These are phyloP conservation scores for Fusarium sp. DNA, from an alignment of 2,329 filamentous ascomycete genomes.

Conservation along the genomic window DNA sequence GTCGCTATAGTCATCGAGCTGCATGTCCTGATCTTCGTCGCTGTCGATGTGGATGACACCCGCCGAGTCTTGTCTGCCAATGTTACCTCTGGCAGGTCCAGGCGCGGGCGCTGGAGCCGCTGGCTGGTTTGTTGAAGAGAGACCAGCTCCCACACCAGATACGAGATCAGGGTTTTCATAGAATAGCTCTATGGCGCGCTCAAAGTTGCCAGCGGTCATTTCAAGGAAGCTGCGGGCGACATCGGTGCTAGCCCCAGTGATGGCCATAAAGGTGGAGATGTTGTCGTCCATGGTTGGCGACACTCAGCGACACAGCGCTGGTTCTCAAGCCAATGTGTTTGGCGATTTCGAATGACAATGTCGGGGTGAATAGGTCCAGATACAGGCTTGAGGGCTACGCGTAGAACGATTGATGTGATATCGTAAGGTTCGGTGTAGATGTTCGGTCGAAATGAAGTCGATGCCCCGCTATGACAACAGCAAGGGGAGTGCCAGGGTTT, in stretches of 20 bases:
- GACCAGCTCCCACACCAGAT: conserved; percentile 48
- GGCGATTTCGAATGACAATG: not conserved
- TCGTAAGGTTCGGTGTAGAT: conserved; percentile 34
- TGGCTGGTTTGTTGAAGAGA: conserved; percentile 37
- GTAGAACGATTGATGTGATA: conserved; percentile 1
- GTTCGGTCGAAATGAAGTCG: conserved; percentile 18
- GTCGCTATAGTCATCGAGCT: conserved; percentile 51
- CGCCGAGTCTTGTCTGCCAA: conserved; percentile 48
- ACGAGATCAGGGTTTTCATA: conserved; percentile 84
- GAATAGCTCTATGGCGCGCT: conserved; percentile 88
- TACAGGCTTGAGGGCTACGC: not conserved
- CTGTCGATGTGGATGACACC: conserved; percentile 69
- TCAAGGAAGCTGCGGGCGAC: conserved; percentile 85
- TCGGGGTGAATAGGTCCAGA: not conserved
- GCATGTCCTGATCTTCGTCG: conserved; percentile 54
- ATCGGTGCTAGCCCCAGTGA: conserved; percentile 78
- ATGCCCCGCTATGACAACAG: conserved; percentile 36
- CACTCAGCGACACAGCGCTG: conserved; percentile 6
- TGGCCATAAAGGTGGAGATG: conserved; percentile 79
- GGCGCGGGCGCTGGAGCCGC: conserved; percentile 42
- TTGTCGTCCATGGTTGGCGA: conserved; percentile 70
- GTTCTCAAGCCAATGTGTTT: conserved; percentile 1
- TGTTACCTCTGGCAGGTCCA: conserved; percentile 39
- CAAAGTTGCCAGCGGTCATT: conserved; percentile 83
- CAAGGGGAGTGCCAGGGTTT: conserved; percentile 11